Evolutionary conservation across 805 yeast genomes (phyloP), one percentile per base, ranked within the genome.

Genomic region (Wickerhamiella slavikovae): DNA sequence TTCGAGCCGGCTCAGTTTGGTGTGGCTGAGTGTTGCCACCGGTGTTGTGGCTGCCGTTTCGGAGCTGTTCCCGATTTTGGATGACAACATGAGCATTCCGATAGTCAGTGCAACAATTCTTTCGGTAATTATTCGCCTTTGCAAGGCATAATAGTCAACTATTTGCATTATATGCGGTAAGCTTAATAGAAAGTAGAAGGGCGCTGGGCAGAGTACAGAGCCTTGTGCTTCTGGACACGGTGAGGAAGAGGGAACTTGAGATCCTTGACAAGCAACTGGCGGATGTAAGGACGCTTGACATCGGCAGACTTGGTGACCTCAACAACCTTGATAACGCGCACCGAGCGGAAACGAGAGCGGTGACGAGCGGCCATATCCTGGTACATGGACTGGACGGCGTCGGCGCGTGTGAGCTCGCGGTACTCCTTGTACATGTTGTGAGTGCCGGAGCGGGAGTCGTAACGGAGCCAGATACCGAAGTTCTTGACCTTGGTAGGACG

Each of bases 351-450:
- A 74, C 99, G 82, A 58, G 98, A 89, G 76, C 98, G 82, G 92
- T 89, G 99, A 71, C 98, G 83, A 51, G 99, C 95, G 66, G 99
- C 99, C 77, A 89, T 77, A 67, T 89, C 99, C 64, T 77, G 83
- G 89, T 89, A 89, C 75, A 89, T 75, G 58, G 89, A 68, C 65
- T 78, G 93, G 58, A 89, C 95, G 50, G 96, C 98, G 62, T 79
- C 93, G 44, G 82, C 92, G 71, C 99, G 89, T 71, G 94, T 66
- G 52, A 85, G 92, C 55, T 85, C 98, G 68, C 98, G 82, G 89
- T 80, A 79, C 71, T 89, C 99, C 74, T 89, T 89, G 94, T 89
- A 89, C 95, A 89, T 89, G 91, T 89, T 89, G 92, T 89, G 98
- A 57, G 93, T 83, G 70, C 99, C 99, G 49, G 98, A 89, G 77